Evolutionary conservation across 805 yeast species (phyloP).

Genomic region (Candida namnaoensis): DNA sequence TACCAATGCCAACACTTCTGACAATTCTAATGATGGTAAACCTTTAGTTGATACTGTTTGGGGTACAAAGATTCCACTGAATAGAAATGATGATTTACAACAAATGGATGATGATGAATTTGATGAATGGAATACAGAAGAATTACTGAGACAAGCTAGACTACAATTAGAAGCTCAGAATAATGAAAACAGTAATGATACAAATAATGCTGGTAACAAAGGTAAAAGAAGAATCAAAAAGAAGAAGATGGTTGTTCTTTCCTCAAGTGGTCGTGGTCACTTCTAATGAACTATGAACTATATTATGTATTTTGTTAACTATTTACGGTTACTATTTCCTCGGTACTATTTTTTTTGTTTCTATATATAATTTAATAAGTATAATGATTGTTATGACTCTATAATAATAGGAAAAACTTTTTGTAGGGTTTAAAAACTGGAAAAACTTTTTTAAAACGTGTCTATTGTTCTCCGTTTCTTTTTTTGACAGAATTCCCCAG

Average conservation of each 20-base stretch:
- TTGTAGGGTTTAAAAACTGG: no score
- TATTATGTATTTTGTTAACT: no score
- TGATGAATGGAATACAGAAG: slow-evolving; percentile 21
- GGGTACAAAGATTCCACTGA: slow-evolving; percentile 48
- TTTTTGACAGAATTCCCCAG: no score
- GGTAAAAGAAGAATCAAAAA: slow-evolving; percentile 12
- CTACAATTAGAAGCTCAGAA: slow-evolving; percentile 5
- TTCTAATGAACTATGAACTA: neutral
- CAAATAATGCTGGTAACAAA: neutral
- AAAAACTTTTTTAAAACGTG: neutral
- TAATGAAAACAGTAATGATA: no score
- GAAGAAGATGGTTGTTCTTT: slow-evolving; percentile 9
- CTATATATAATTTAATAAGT: no score
- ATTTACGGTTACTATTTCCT: neutral
- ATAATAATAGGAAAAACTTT: no score
- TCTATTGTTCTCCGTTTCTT: neutral
- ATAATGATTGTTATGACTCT: no score
- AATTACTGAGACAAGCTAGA: slow-evolving; percentile 11
- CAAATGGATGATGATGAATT: slow-evolving; percentile 20
- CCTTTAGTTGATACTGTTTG: slow-evolving; percentile 52
- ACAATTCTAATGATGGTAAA: slow-evolving; percentile 8
- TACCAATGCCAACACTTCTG: slow-evolving; percentile 2
- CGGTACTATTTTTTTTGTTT: neutral
- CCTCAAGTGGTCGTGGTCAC: slow-evolving; percentile 3
- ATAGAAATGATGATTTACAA: slow-evolving; percentile 19